These are phyloP conservation scores for Acanthamoeba lenticulata DNA, from an alignment of 208 protist genomes.

Conservation along the genomic window DNA sequence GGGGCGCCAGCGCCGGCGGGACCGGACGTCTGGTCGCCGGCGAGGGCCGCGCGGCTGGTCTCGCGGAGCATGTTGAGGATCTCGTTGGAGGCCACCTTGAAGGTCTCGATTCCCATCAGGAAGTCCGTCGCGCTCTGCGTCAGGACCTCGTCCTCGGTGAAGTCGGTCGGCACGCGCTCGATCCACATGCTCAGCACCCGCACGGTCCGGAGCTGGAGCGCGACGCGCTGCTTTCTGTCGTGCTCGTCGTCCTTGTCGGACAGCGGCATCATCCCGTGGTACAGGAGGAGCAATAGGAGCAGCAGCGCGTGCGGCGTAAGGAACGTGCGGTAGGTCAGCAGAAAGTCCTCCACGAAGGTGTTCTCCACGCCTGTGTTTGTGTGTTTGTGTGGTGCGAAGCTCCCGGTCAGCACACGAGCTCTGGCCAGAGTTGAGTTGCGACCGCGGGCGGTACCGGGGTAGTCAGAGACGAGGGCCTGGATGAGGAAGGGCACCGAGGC, in stretches of 20 bases:
- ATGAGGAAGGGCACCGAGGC: slow-evolving; percentile 7
- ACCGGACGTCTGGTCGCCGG: no score
- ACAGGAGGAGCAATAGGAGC: background rate
- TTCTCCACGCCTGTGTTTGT: background rate
- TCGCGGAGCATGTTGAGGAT: slow-evolving; percentile 46
- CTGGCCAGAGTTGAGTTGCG: no score
- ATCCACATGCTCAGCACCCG: slow-evolving; percentile 38
- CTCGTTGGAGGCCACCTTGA: slow-evolving; percentile 48
- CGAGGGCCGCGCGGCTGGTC: no score
- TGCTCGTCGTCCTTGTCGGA: background rate
- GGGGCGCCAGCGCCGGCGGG: no score
- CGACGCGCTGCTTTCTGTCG: background rate
- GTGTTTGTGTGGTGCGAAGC: background rate
- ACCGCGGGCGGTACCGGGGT: background rate
- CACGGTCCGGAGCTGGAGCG: background rate
- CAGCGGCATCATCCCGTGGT: slow-evolving; percentile 18
- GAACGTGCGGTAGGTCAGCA: slow-evolving; percentile 54
- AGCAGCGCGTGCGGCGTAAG: background rate
- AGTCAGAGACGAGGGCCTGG: background rate
- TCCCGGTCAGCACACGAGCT: no score
- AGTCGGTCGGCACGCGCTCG: background rate
- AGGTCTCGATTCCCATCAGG: slow-evolving; percentile 23
- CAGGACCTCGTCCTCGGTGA: slow-evolving; percentile 6
- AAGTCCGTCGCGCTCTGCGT: background rate
- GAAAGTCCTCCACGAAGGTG: slow-evolving; percentile 57